Evolutionary conservation across 2,329 filamentous ascomycete species (phyloP).

Genomic region (Torrubiella hemipterigena): DNA sequence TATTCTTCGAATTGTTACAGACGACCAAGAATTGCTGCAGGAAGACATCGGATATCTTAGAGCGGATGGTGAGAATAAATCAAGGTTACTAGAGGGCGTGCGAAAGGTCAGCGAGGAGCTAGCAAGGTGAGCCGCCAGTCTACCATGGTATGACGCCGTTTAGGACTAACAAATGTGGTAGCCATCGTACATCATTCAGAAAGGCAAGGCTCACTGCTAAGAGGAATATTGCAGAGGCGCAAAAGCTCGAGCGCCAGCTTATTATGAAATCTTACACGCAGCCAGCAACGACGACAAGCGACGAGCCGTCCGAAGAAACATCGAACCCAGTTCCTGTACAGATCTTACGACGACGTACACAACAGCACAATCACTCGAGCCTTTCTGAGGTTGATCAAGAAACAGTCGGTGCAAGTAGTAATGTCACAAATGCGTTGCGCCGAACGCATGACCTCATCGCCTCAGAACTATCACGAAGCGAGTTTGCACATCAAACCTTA

Average conservation of each 20-base stretch:
- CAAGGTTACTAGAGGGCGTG: constrained; percentile 53
- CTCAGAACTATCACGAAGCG: constrained; percentile 70
- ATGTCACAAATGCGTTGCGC: constrained; percentile 74
- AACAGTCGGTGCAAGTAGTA: constrained; percentile 60
- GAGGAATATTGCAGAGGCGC: constrained; percentile 59
- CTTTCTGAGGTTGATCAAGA: constrained; percentile 58
- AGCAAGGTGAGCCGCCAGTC: constrained; percentile 54
- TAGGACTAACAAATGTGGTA: constrained; percentile 16
- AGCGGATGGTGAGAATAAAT: constrained; percentile 42
- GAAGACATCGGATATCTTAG: constrained; percentile 68
- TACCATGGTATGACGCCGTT: too few relatives aligned
- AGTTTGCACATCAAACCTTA: constrained; percentile 83
- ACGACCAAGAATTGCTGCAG: constrained; percentile 68
- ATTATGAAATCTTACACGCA: constrained; percentile 55
- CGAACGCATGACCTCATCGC: constrained; percentile 81
- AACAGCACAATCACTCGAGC: constrained; percentile 20
- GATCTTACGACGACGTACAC: constrained; percentile 15
- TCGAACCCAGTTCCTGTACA: constrained; percentile 12
- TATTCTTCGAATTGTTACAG: constrained; percentile 63
- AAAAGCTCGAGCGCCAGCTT: constrained; percentile 63
- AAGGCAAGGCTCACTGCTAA: constrained; percentile 73
- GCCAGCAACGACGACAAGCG: constrained; percentile 23
- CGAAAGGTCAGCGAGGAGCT: constrained; percentile 59
- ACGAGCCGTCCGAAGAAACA: constrained; percentile 17
- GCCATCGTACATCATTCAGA: constrained; percentile 57